Percentiles rank a stretch among this genome's conserved stretches.
Conservation (phyloP, 139 green algal species). For the Axilococcus clingmanii region DNA sequence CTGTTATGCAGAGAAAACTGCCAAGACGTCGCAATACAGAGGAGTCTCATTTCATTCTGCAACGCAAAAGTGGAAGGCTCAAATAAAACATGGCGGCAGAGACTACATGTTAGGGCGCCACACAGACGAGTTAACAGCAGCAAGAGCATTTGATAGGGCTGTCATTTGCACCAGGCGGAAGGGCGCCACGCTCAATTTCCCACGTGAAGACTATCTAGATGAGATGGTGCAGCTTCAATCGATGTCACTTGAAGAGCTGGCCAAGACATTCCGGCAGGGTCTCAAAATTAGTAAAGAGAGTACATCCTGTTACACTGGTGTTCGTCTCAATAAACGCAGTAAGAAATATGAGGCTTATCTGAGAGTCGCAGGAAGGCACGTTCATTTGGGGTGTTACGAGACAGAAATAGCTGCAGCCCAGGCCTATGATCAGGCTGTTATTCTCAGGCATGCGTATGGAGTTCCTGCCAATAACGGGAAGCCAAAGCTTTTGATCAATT, state of each 20-base stretch:
- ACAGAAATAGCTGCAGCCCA: not conserved
- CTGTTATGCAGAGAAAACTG: no score
- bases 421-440: constrained; percentile 3
- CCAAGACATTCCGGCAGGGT: not conserved
- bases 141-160: not conserved
- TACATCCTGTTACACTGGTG: not conserved
- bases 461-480: not conserved
- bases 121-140: not conserved
- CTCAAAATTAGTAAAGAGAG: not conserved
- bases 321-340: not conserved
- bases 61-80: not conserved
- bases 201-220: not conserved
- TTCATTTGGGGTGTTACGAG: not conserved
- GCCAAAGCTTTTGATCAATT: not conserved
- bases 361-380: not conserved
- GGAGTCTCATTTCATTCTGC: not conserved
- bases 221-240: not conserved
- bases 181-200: not conserved
- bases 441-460: not conserved
- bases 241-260: not conserved
- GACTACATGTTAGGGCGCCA: not conserved
- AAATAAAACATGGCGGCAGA: not conserved
- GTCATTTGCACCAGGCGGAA: not conserved
- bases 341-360: not conserved
- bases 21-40: no score